Percentiles rank a stretch among this genome's conserved stretches.
Evolutionary conservation across 306 rosid species (phyloP).

Genomic region (Malus sieversii): DNA sequence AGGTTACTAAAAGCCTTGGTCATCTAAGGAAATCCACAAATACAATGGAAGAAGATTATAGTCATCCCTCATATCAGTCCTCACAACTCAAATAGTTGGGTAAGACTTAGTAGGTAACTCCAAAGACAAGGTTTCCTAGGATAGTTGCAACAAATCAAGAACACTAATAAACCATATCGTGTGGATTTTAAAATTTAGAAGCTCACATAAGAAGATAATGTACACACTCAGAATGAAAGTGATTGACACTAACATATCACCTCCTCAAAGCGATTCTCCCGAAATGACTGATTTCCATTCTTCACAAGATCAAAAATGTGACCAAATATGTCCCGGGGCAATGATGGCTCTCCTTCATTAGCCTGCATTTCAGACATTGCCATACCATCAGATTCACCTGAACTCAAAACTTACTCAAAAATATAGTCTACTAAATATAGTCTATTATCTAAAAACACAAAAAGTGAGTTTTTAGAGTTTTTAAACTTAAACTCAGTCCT

Average conservation of each 20-base stretch:
- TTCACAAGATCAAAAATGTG: slow-evolving; percentile 58
- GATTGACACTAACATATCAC: slow-evolving; percentile 19
- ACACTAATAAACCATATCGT: background rate
- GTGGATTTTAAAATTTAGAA: background rate
- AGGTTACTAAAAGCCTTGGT: background rate
- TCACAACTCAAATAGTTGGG: background rate
- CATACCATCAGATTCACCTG: slow-evolving; percentile 8
- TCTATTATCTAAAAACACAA: too few relatives aligned
- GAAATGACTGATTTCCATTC: slow-evolving; percentile 65
- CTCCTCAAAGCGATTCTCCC: slow-evolving; percentile 62
- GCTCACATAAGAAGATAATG: background rate
- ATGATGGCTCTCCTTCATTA: slow-evolving; percentile 32
- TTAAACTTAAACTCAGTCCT: too few relatives aligned
- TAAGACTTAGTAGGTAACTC: background rate
- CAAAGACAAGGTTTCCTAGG: background rate
- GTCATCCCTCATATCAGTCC: background rate
- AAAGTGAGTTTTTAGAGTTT: too few relatives aligned
- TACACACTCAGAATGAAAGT: background rate
- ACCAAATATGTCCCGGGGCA: slow-evolving; percentile 46
- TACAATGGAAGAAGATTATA: background rate
- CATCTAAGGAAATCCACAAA: background rate
- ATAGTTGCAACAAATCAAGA: background rate
- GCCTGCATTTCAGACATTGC: slow-evolving; percentile 48
- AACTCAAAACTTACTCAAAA: too few relatives aligned
- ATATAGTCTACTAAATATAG: too few relatives aligned